phyloP scores from a whole-genome alignment of 106 monocot species.

The Platanthera guangdongensis region DNA sequence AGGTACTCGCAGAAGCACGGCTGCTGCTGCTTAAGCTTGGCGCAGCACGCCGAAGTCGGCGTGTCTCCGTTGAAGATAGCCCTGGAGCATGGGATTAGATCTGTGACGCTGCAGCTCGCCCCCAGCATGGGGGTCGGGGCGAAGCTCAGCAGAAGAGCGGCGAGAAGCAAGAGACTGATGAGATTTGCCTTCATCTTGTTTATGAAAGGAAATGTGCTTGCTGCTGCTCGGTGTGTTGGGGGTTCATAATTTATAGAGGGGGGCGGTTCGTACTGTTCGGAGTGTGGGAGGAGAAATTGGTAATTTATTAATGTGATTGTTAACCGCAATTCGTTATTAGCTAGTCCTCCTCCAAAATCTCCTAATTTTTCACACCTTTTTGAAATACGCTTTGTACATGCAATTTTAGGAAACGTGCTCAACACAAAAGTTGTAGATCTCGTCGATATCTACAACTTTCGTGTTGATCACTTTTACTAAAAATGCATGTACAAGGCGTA shows the following conservation, averaged over 20 bases:
- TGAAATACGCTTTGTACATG: too few species aligned
- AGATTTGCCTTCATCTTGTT: neutral
- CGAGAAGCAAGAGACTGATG: neutral
- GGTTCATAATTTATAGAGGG: neutral
- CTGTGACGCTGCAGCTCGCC: neutral
- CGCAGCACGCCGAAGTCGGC: constrained; percentile 7
- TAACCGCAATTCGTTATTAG: too few species aligned
- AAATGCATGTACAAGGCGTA: too few species aligned
- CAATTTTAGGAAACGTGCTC: too few species aligned
- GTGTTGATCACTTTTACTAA: too few species aligned
- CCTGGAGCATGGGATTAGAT: neutral
- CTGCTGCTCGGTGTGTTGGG: neutral
- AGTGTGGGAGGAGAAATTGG: too few species aligned
- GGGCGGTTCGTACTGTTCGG: neutral
- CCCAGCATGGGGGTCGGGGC: neutral
- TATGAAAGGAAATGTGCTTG: neutral
- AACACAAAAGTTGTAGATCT: too few species aligned
- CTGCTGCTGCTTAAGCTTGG: constrained; percentile 1
- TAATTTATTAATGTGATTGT: too few species aligned
- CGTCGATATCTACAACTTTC: too few species aligned
- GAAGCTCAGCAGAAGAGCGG: constrained; percentile 2
- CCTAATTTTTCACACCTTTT: too few species aligned
- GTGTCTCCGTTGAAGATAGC: neutral
- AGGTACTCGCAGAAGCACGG: constrained; percentile 14
- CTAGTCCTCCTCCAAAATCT: too few species aligned